Evolutionary conservation across 352 stramenopile species (phyloP).

Genomic region (Globisporangium takayamanum): DNA sequence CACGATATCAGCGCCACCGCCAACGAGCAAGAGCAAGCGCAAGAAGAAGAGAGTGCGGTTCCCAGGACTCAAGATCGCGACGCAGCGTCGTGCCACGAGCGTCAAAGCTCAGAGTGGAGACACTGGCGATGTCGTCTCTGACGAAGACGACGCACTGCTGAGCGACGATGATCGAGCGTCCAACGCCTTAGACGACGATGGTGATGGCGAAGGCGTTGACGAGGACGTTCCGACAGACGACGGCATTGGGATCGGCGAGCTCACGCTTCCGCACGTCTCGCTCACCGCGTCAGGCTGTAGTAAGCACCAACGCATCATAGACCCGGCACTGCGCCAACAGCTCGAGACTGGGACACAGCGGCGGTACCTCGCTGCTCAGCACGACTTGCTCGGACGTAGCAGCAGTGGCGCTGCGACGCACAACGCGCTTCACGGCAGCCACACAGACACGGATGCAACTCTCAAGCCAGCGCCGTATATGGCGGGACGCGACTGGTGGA

Average conservation of each 20-base stretch:
- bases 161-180: neutral
- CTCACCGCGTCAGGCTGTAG: conserved; percentile 11
- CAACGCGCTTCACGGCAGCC: conserved; percentile 1
- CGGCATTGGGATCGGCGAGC: conserved; percentile 54
- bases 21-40: neutral
- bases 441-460: conserved; percentile 7
- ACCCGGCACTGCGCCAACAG: conserved; percentile 53
- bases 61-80: neutral
- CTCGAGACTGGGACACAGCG: conserved; percentile 35
- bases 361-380: conserved; percentile 43
- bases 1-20: neutral
- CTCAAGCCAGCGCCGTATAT: conserved; percentile 36
- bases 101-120: too few relatives aligned
- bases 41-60: conserved; percentile 4
- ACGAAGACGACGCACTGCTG: conserved; percentile 6
- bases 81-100: neutral
- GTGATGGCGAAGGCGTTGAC: conserved; percentile 5
- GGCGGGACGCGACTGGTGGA: conserved; percentile 68
- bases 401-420: neutral
- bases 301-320: conserved; percentile 6
- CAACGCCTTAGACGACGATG: neutral
- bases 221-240: conserved; percentile 25
- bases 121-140: conserved; percentile 2
- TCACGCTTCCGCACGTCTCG: conserved; percentile 23
- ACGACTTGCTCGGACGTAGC: conserved; percentile 21